Conservation (phyloP, 1,139 yeast genomes). For the Lodderomyces parapsilosis region DNA sequence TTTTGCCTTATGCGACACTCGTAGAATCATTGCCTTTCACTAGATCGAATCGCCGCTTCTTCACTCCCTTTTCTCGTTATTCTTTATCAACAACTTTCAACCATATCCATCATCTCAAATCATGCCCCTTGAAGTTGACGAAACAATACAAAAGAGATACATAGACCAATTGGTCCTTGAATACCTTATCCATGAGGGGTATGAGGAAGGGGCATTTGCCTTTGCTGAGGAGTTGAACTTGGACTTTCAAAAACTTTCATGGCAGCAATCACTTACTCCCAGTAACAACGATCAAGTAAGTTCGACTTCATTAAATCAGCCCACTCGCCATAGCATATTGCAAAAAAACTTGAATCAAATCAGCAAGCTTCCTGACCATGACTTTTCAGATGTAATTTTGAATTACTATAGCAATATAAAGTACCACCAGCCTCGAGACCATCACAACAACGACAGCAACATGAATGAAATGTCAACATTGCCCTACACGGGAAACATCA, state of each 20-base stretch:
- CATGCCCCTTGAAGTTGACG: neutral
- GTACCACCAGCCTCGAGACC: neutral
- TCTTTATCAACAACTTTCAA: neutral
- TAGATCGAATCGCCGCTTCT: no score
- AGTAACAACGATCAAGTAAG: neutral
- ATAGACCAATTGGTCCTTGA: slow-evolving; percentile 50
- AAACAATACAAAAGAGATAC: neutral
- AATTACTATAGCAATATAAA: slow-evolving; percentile 15
- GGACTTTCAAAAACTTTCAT: slow-evolving; percentile 14
- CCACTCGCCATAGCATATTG: neutral
- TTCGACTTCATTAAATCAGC: neutral
- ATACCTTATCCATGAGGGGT: slow-evolving; percentile 59
- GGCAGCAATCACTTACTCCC: neutral
- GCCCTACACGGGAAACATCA: neutral
- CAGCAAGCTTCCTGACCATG: slow-evolving; percentile 15
- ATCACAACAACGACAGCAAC: neutral
- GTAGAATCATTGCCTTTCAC: no score
- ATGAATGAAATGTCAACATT: neutral
- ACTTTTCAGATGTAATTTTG: slow-evolving; percentile 18
- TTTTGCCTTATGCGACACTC: no score
- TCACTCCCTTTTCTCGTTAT: neutral
- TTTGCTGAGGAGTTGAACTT: slow-evolving; percentile 46
- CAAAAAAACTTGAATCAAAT: slow-evolving; percentile 9
- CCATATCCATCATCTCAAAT: neutral
- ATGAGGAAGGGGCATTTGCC: slow-evolving; percentile 49